Evolutionary conservation across 352 stramenopile genomes (phyloP), one percentile per base, ranked within the genome.

Genomic region (Pythium grandisporangium): DNA sequence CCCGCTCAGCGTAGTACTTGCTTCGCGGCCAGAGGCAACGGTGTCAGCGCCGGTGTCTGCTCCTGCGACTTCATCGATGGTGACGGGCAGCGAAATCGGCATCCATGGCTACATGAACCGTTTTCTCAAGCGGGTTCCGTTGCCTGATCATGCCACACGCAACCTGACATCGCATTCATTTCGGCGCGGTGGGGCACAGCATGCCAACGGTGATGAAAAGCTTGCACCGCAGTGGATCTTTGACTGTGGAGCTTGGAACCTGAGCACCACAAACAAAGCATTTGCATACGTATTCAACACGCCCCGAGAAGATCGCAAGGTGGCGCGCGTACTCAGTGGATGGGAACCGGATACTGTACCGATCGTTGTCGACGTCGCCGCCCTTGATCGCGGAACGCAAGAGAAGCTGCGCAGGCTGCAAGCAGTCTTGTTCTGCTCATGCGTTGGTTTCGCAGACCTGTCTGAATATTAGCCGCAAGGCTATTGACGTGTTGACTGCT

Each of bases 161-260:
- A 36, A 38, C 2, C 45, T 71, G 20, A 61, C 42, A 0, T 69
- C 53, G 1, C 51, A 71, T 29, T 64, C 42, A 1, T 62, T 69
- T 6, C 37, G 46, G 0, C 51, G 53, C 4, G 57, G 56, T 1
- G 53, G 45, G 0, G 46, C 44, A 0, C 46, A 71, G 27, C 42
- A 62, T n/a, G 51, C 52, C 0, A 64, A 70, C 24, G 38, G 37
- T 1, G 42, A 53, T 12, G 22, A 52, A 1, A 30, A 35, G 0
- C 37, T 62, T 3, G 40, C 41, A 6, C 19, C 45, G 0, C 53
- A 59, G 11, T 75, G 53, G 45, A 66, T 58, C 21, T 63, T 70
- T 6, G 47, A 71, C 17, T 42, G 59, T 0, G 51, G 53, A 4
- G 42, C 46, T 0, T 64, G 57, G 54, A 63, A 69, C 30, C 49